phyloP scores from a whole-genome alignment of 2,329 filamentous ascomycete genomes.

The Cryphonectria naterciae region DNA sequence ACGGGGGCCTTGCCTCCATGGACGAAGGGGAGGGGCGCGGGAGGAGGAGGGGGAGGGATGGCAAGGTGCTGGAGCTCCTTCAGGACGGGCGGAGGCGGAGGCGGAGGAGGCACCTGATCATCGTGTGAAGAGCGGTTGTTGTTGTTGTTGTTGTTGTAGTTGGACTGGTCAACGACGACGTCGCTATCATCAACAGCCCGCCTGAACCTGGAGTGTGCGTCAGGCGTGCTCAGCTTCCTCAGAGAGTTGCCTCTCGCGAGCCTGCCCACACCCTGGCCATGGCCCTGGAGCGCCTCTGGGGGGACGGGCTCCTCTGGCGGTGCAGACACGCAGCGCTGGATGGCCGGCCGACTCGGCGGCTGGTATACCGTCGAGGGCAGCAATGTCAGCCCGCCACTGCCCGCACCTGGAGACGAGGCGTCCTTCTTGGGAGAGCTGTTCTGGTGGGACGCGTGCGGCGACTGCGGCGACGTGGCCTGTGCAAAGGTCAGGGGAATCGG shows the following conservation, averaged over 20 bases:
- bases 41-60: conserved; percentile 63
- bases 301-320: conserved; percentile 52
- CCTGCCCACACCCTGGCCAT: conserved; percentile 27
- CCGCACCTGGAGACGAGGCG: conserved; percentile 25
- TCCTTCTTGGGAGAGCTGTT: conserved; percentile 40
- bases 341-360: conserved; percentile 52
- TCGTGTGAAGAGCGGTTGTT: conserved; percentile 54
- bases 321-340: conserved; percentile 67
- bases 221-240: conserved; percentile 43
- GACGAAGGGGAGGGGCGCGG: conserved; percentile 57
- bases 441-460: conserved; percentile 40
- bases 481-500: conserved; percentile 54
- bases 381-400: conserved; percentile 44
- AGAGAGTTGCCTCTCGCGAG: conserved; percentile 37
- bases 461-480: conserved; percentile 47
- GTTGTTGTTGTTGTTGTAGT: conserved; percentile 30
- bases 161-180: conserved; percentile 22
- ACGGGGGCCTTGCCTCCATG: conserved; percentile 42
- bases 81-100: conserved; percentile 60
- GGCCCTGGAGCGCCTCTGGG: conserved; percentile 37
- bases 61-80: conserved; percentile 68
- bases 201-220: conserved; percentile 43
- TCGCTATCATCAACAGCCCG: conserved; percentile 43
- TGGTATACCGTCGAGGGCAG: conserved; percentile 65
- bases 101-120: conserved; percentile 53